Conservation (phyloP, 129 eudicot species). For the Helianthus annuus region HanXRQr2.0-SUNRISE NC_035443.2:373117-373616, state of each 20-base stretch:
- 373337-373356: slow-evolving; percentile 11
- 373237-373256: slow-evolving; percentile 23
- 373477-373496: neutral
- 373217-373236: slow-evolving; percentile 1
- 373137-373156: neutral
- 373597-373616: neutral
- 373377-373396: slow-evolving; percentile 12
- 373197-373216: slow-evolving; percentile 6
- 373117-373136: neutral
- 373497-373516: slow-evolving; percentile 5
- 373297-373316: slow-evolving; percentile 12
- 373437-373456: neutral
- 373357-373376: slow-evolving; percentile 13
- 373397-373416: slow-evolving; percentile 5
- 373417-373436: neutral
- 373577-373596: slow-evolving; percentile 4
- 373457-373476: neutral
- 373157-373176: slow-evolving; percentile 8
- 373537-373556: neutral
- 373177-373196: neutral
- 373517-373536: neutral
- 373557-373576: neutral
- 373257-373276: slow-evolving; percentile 5
- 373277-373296: slow-evolving; percentile 13
- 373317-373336: slow-evolving; percentile 18